These are phyloP conservation scores for Mortierella sp. DNA, from an alignment of 371 early-diverging fungal genomes.

Conservation along the genomic window DNA sequence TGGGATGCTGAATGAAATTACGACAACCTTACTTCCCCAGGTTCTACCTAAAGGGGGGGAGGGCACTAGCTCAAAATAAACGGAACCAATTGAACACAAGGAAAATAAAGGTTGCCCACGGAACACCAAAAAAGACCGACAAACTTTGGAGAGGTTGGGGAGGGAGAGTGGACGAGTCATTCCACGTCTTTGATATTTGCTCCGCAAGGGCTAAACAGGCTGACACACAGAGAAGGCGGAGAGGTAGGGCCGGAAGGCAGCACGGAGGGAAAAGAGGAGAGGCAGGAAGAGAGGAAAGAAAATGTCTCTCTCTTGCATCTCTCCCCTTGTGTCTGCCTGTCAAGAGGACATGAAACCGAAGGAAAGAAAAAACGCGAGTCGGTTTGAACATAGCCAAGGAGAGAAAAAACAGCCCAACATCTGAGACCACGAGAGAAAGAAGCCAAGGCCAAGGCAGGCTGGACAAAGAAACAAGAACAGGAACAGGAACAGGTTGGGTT, in stretches of 20 bases:
- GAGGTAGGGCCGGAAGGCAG: too few relatives aligned
- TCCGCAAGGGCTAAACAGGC: background rate
- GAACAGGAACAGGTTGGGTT: background rate
- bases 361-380: background rate
- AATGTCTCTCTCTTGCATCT: background rate
- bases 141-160: background rate
- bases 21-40: slow-evolving; percentile 1
- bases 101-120: background rate
- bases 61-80: background rate
- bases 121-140: slow-evolving; percentile 2
- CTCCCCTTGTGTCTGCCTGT: background rate
- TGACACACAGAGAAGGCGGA: background rate
- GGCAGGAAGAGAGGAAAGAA: background rate
- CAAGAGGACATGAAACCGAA: background rate
- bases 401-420: background rate
- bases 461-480: background rate
- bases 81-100: background rate
- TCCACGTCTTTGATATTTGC: background rate
- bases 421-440: background rate
- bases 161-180: background rate
- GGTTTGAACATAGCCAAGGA: background rate
- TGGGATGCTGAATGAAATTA: too few relatives aligned
- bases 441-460: background rate
- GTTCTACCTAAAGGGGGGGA: slow-evolving; percentile 7
- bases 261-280: background rate